Base-by-base conservation (phyloP, 345 rosid species). In the Brassica juncea region DNA sequence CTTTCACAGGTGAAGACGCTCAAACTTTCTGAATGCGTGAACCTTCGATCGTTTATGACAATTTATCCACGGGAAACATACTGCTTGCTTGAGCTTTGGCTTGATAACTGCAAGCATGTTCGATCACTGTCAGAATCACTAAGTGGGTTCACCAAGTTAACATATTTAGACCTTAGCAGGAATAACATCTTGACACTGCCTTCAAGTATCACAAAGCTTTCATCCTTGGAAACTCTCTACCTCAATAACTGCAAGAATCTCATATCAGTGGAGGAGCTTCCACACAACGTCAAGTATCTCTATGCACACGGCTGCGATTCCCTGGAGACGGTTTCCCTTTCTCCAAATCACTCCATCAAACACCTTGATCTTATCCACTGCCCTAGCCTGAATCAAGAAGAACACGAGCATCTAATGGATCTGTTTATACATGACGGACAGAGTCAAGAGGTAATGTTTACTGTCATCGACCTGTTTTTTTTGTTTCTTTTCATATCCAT, bases 261-360 rank as follows among this genome's bases (percentile, higher is more conserved):
- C 28, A 31, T 0, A 39, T 37, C 52, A 19, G 12, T 72, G 30
- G 27, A 64, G 11, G 52, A 19, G 21, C 61, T 77, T 71, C 81
- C 81, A 10, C 34, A 2, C 8, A 44, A 28, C 63, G 28, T 77
- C 32, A 5, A 21, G 39, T 1, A 52, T 62, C 75, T 77, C 30
- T 70, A 63, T 7, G 71, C 81, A 47, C 70, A 70, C 14, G 70
- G 70, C 2, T 77, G 81, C n/a, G 70, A 62, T 12, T 77, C 75
- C 11, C n/a, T 77, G 34, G n/a, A 16, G 60, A 28, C 7, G 30
- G 67, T 68, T 1, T 0, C 42, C n/a, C 42, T 77, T 21, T 15
- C 23, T 1, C 42, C 52, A 1, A 6, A 52, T 6, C 71, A 77
- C 4, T 77, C 75, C 0, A 54, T 54, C 59, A 54, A 54, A 54